Percentiles rank a stretch among this genome's conserved stretches.
phyloP scores from a whole-genome alignment of 305 asterid genomes.

The Fraxinus albicans region DNA sequence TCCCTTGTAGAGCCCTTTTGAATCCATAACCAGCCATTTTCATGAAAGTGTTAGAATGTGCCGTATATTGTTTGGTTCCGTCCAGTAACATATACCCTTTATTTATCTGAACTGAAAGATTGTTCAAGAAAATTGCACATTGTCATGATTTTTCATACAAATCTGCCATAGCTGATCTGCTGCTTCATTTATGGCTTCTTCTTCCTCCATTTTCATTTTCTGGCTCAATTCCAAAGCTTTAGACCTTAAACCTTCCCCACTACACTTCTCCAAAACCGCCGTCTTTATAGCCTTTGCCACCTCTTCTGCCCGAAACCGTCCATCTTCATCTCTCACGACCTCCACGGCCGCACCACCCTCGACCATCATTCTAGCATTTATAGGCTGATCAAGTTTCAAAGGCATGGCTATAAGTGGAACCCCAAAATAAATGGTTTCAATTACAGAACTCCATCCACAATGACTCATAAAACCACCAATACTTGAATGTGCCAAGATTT shows the following conservation, averaged over 20 bases:
- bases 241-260: not conserved
- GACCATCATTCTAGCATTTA: not conserved
- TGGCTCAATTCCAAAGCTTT: not conserved
- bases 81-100: no score
- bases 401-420: slow-evolving; percentile 34
- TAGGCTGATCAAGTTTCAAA: slow-evolving; percentile 9
- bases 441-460: slow-evolving; percentile 36
- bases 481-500: slow-evolving; percentile 25
- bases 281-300: not conserved
- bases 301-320: not conserved
- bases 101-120: not conserved
- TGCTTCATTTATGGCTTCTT: not conserved
- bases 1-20: no score
- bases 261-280: not conserved
- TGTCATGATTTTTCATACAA: slow-evolving; percentile 6
- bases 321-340: not conserved
- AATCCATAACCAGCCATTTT: no score
- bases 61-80: no score
- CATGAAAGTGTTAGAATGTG: no score
- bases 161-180: slow-evolving; percentile 22
- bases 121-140: not conserved
- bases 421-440: slow-evolving; percentile 25
- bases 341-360: not conserved
- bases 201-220: slow-evolving; percentile 16
- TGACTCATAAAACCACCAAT: slow-evolving; percentile 30